Base-by-base conservation (phyloP, 306 rosid species). In the Rubus idaeus region DNA sequence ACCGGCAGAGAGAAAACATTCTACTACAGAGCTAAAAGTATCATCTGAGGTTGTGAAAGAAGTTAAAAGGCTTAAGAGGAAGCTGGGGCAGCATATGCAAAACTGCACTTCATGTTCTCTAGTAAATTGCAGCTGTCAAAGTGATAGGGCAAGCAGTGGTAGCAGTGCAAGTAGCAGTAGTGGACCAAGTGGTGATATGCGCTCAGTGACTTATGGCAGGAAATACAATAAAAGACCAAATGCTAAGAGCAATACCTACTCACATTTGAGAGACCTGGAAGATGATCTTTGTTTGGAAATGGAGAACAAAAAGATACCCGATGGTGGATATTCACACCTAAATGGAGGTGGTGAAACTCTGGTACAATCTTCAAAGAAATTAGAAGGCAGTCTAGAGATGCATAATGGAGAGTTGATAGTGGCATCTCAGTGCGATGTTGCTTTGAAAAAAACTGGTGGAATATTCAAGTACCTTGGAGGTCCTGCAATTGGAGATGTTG, bases 61-160 rank as follows among this genome's bases (percentile, higher is more conserved):
- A 91, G 98, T 94, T 70, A 94, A 90, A 84, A 89, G 98, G 88
- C 92, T 94, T 81, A 94, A 92, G 86, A 91, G 86, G 83, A 90
- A 89, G 83, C 85, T 94, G 73, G 94, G 88, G 65, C 88, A 90
- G 82, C 60, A 83, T 76, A 84, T 84, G 61, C 88, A 90, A 78
- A 89, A 87, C 79, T 94, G 98, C 79, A 89, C 88, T 77, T 87
- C 91, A 65, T 90, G 98, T 84, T 94, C 95, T 79, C 78, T 94
- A 83, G 93, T 89, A 83, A 94, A 94, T 81, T 94, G 98, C 87
- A 94, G 98, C 81, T 94, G 98, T 87, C 95, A 89, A 84, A 84
- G 97, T 68, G 98, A 94, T 84, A 88, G 98, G 85, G 98, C 92
- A 76, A 94, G 89, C 84, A 94, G 98, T 85, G 98, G 98, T 68